Conservation (phyloP, 1,139 yeast species). For the Nakaseomyces sp. region DNA sequence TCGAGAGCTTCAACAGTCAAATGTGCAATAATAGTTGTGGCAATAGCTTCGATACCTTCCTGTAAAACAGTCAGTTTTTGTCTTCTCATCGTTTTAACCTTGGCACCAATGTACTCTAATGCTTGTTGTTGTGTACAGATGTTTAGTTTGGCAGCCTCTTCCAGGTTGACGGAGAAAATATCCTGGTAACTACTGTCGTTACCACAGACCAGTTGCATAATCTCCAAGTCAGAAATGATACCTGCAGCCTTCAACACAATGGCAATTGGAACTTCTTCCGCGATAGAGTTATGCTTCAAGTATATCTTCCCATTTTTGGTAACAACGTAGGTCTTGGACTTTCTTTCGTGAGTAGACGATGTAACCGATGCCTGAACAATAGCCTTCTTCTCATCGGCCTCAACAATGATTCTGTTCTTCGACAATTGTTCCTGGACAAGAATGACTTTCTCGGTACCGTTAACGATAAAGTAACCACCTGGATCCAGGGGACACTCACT, state of each 20-base stretch:
- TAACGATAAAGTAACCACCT: constrained; percentile 95
- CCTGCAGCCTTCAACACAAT: constrained; percentile 94
- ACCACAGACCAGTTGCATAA: constrained; percentile 91
- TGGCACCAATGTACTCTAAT: constrained; percentile 76
- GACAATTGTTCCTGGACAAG: constrained; percentile 94
- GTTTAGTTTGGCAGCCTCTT: constrained; percentile 82
- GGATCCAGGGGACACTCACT: constrained; percentile 98
- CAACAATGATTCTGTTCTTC: constrained; percentile 95
- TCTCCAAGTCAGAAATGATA: constrained; percentile 82
- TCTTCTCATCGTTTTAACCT: constrained; percentile 87
- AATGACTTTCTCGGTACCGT: constrained; percentile 96
- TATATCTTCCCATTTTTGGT: constrained; percentile 85
- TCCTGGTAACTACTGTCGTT: constrained; percentile 82
- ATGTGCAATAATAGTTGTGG: constrained; percentile 94
- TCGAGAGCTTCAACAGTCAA: constrained; percentile 78
- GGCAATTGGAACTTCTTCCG: constrained; percentile 93
- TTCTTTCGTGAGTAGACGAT: constrained; percentile 94
- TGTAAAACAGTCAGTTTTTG: constrained; percentile 74
- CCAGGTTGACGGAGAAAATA: constrained; percentile 82
- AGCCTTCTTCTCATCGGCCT: constrained; percentile 89
- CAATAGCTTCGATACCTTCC: constrained; percentile 96
- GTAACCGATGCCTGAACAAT: constrained; percentile 97
- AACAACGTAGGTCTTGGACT: constrained; percentile 90
- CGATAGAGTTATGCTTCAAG: constrained; percentile 86
- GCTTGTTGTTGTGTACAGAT: constrained; percentile 93